phyloP scores from a whole-genome alignment of 805 yeast species.

The Nakazawaea wickerhamii region DNA sequence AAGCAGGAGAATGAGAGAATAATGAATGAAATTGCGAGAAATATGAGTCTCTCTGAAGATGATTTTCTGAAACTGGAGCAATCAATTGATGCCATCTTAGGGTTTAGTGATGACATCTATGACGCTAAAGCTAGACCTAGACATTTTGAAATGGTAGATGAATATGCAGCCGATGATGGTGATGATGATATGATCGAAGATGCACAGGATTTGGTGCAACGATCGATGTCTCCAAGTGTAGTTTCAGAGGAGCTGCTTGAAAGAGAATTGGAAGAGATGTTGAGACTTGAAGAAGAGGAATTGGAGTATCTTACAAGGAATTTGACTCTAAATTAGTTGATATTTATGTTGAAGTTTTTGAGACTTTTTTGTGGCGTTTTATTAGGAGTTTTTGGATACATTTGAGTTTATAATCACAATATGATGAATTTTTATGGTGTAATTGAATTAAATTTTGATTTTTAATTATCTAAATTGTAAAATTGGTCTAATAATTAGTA shows the following conservation, averaged over 20 bases:
- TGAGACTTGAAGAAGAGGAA: slow-evolving; percentile 15
- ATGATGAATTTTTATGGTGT: too few species aligned
- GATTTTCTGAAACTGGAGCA: slow-evolving; percentile 7
- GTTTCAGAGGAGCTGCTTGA: slow-evolving; percentile 5
- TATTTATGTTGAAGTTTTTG: neutral
- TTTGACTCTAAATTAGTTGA: slow-evolving; percentile 6
- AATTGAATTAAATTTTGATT: neutral
- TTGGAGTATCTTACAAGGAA: slow-evolving; percentile 14
- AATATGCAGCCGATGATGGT: neutral
- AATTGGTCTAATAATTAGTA: too few species aligned
- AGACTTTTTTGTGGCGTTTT: neutral
- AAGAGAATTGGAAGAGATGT: slow-evolving; percentile 16
- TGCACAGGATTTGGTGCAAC: neutral
- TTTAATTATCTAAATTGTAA: too few species aligned
- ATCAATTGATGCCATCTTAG: slow-evolving; percentile 12
- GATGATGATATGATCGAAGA: neutral
- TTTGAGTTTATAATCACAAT: neutral
- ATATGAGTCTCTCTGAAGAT: slow-evolving; percentile 10
- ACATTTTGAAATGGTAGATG: slow-evolving; percentile 11
- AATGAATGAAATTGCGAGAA: slow-evolving; percentile 11
- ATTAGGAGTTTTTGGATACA: neutral
- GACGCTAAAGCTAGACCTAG: slow-evolving; percentile 4
- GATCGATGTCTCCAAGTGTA: neutral
- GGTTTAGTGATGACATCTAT: slow-evolving; percentile 12
- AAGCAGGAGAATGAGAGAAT: slow-evolving; percentile 7